Evolutionary conservation across 306 rosid genomes (phyloP).

Genomic region (Calophaca sinica): DNA sequence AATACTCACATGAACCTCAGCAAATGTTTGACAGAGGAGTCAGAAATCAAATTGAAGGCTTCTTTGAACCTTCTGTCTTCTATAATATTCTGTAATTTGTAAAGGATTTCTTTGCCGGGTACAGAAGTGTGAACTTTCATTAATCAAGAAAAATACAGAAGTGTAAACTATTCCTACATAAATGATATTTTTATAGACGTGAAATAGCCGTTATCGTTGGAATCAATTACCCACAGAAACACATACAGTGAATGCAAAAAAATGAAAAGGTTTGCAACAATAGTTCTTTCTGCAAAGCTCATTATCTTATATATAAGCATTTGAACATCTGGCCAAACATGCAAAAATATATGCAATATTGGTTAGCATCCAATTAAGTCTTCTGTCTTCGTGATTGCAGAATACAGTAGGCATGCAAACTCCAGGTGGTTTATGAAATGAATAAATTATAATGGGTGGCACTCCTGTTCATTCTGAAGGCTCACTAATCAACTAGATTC

Average conservation of each 20-base stretch:
- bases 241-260: constrained; percentile 5
- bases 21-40: constrained; percentile 71
- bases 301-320: constrained; percentile 1
- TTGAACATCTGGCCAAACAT: constrained; percentile 14
- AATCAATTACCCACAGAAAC: constrained; percentile 30
- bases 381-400: constrained; percentile 14
- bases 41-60: constrained; percentile 52
- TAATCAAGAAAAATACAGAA: constrained; percentile 26
- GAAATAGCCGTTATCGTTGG: constrained; percentile 16
- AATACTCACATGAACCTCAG: constrained; percentile 79
- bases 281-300: constrained; percentile 37
- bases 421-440: not conserved
- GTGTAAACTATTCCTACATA: constrained; percentile 3
- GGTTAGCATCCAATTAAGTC: constrained; percentile 9
- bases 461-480: constrained; percentile 25
- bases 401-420: constrained; percentile 21
- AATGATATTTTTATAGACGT: not conserved
- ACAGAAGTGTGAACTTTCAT: constrained; percentile 31
- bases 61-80: constrained; percentile 72
- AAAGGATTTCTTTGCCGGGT: constrained; percentile 60
- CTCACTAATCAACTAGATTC: constrained; percentile 20
- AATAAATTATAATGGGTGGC: constrained; percentile 1
- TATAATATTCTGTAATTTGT: constrained; percentile 72
- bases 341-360: constrained; percentile 13
- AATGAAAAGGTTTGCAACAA: constrained; percentile 31